Base-by-base conservation (phyloP, 306 rosid genomes). In the Acacia melanoxylon region DNA sequence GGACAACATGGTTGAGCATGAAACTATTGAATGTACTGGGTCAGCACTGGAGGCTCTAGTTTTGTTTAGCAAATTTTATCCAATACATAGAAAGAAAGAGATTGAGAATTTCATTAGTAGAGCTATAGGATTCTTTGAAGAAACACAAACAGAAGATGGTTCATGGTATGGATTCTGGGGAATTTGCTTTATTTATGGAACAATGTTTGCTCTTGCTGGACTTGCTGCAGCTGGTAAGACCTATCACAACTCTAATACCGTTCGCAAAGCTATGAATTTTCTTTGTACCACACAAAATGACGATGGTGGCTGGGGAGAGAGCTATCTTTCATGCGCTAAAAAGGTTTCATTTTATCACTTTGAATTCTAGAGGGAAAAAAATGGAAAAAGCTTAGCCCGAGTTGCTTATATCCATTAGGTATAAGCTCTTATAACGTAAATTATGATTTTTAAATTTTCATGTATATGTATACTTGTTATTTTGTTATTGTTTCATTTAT, bases 251-350 rank as follows among this genome's bases (percentile, higher is more conserved):
- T 85, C 83, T 41, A 41, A 68, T 63, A 41, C 93, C 20, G 81
- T 89, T 61, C 86, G 88, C 12, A 92, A 81, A 77, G 93, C 80
- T 1, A 88, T 88, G 1, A 12, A 83, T 2, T 92, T 92, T 82
- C 80, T 92, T 33, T 91, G 91, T 24, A 27, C 41, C 15, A 48
- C 61, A 13, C 94, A 91, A 40, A 84, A 78, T 35, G 85, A 87
- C 0, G 84, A 92, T 25, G 94, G 97, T 54, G 97, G 97, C 0
- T 92, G 97, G 97, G 94, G 90, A 6, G 97, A 92, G 71, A 89
- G 93, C n/a, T 89, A 91, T 72, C 84, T 89, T 49, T 92, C 91
- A 49, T 76, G 92, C 56, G 90, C 90, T 0, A 79, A 80, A 79
- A 85, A 88, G 89, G 93, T 90, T 52, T 52, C 19, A 51, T 17